Base-by-base conservation (phyloP, 805 yeast genomes). In the Priceomyces castillae region DNA sequence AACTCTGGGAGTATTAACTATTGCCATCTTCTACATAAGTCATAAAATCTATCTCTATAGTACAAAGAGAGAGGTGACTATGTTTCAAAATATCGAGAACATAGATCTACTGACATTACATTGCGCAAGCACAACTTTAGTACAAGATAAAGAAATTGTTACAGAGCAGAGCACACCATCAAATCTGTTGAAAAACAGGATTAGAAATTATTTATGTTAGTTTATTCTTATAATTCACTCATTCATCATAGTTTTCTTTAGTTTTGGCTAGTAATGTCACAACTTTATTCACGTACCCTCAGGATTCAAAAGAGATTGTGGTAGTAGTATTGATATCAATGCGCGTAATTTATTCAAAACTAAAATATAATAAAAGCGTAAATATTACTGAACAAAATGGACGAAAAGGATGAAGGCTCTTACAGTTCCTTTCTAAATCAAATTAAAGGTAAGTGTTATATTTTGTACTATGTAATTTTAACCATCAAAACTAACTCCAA, bases 1-100 rank as follows among this genome's bases (percentile, higher is more conserved):
- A 41, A 81, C 80, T 57, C 61, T 82, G 39, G 82, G 84, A 34
- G 65, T 64, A 4, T 63, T 61, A 18, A 71, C 76, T 30, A 62
- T 74, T 31, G 6, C 64, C 4, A 70, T 59, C 11, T 75, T 70
- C 56, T 81, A 77, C 59, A 15, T 78, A 25, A 72, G 67, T 16
- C 82, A 77, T 63, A 81, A 80, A 67, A 26, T 77, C 18, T 77
- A 68, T 58, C 62, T 63, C 28, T 62, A 66, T 40, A 18, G 28
- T 16, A 45, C 26, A 30, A 26, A 34, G n/a, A 14, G 34, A 15
- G 38, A 45, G 16, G 18, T 34, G 5, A 16, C 19, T 19, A 34
- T 41, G 10, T 30, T 42, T 14, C 40, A 38, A 9, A 37, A 35
- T 20, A 25, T 35, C 3, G 30, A 33, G 7, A 25, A 28, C 7